Evolutionary conservation across 2,329 filamentous ascomycete species (phyloP), one percentile per base, ranked within the genome.

Genomic region (Aureobasidium sp.): DNA sequence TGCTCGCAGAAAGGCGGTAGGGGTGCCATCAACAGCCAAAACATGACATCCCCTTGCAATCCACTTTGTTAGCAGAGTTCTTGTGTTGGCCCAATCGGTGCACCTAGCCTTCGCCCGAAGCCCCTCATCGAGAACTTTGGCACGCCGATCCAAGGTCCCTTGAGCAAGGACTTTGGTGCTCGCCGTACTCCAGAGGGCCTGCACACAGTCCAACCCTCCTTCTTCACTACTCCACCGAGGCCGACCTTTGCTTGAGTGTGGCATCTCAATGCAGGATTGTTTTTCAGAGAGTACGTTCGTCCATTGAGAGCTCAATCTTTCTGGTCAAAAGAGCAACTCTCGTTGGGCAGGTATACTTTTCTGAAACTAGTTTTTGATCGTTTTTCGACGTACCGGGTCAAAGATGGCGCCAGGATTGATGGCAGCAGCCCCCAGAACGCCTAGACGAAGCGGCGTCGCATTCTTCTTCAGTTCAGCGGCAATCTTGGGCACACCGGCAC

Each of bases 151-250:
- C 51, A 36, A 42, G 37, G 36, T 42, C 51, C 51, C 51, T 31
- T 41, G 22, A 37, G 51, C 37, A 42, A 42, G 37, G 51, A 42
- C 25, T 55, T 55, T 42, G 51, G 51, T 42, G 51, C 51, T 55
- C 51, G 51, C 8, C 51, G 51, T 42, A 55, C 6, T 25, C 51
- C 51, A 29, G 15, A 22, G 5, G 51, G 29, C 22, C 12, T 55
- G 25, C 27, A 48, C 8, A 25, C 29, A n/a, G 45, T 42, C 15
- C 36, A 42, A 31, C 51, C 51, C 14, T 42, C 36, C 2, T 55
- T 55, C 25, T 55, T 55, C 51, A 29, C 22, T 11, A 25, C 22
- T 29, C 51, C 51, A 20, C 36, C 36, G 25, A 31, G 36, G 25
- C 51, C 22, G 12, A 55, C 20, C 36, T 55, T 55, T 20, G 2